A percentile compares a stretch with the other conserved stretches of the same genome.
Conservation (phyloP, 2,329 filamentous ascomycete species). For the Claviceps sp. region DNA sequence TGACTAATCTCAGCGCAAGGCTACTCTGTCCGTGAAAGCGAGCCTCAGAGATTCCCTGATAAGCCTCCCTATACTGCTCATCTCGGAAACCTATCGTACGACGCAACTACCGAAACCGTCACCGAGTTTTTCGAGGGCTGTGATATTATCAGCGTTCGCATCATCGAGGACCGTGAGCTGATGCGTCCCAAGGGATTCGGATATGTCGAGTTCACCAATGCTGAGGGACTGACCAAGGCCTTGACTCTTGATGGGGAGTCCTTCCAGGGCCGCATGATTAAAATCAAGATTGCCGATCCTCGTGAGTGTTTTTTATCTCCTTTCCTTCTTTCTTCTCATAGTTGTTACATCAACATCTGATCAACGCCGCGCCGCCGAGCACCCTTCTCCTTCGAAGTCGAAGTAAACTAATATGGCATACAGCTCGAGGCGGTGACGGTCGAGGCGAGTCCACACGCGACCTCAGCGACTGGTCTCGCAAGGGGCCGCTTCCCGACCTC, state of each 20-base stretch:
- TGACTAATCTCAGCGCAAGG: conserved; percentile 24
- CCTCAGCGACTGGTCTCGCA: conserved; percentile 82
- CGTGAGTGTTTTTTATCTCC: conserved; percentile 46
- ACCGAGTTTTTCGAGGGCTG: conserved; percentile 76
- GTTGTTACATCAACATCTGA: background rate
- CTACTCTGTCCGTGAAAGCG: conserved; percentile 55
- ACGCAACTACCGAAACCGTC: conserved; percentile 73
- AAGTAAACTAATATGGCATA: background rate
- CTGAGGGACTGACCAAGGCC: conserved; percentile 86
- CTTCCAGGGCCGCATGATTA: conserved; percentile 80
- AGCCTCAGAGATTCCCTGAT: conserved; percentile 62
- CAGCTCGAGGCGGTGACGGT: conserved; percentile 69
- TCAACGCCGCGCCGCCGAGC: no score
- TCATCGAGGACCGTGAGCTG: conserved; percentile 92
- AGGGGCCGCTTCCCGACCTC: conserved; percentile 71
- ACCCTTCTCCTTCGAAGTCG: no score
- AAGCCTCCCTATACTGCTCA: conserved; percentile 94
- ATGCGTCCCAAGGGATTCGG: conserved; percentile 95
- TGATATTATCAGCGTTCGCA: conserved; percentile 77
- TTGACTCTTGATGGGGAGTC: conserved; percentile 67
- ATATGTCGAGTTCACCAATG: conserved; percentile 82
- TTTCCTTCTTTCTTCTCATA: background rate
- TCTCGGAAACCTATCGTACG: conserved; percentile 91
- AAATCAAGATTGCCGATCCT: conserved; percentile 92
- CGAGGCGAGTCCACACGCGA: conserved; percentile 57